Percentiles rank a stretch among this genome's conserved stretches.
Conservation (phyloP, 345 rosid species). For the Draba incana region DNA sequence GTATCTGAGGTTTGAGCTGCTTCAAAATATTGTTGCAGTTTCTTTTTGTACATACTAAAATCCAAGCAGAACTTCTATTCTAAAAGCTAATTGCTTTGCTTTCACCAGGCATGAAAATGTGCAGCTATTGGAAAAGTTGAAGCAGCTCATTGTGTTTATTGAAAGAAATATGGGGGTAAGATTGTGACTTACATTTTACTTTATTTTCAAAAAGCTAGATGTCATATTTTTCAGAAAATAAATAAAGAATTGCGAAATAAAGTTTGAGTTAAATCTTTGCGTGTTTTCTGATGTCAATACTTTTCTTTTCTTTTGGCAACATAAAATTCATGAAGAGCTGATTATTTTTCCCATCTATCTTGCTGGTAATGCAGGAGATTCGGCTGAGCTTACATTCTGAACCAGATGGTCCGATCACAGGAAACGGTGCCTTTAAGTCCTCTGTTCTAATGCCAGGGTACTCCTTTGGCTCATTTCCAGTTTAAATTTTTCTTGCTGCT, state of each 20-base stretch:
- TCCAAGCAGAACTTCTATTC: slow-evolving; percentile 17
- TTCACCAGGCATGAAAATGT: slow-evolving; percentile 94
- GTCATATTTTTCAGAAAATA: neutral
- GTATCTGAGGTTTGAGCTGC: slow-evolving; percentile 64
- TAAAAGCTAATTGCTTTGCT: slow-evolving; percentile 38
- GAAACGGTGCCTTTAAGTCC: slow-evolving; percentile 84
- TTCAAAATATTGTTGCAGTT: slow-evolving; percentile 20
- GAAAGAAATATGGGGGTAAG: slow-evolving; percentile 89
- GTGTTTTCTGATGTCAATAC: slow-evolving; percentile 15
- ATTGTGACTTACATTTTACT: slow-evolving; percentile 18
- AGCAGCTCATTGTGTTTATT: slow-evolving; percentile 80
- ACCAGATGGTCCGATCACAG: slow-evolving; percentile 95
- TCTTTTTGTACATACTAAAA: slow-evolving; percentile 20
- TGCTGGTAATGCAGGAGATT: slow-evolving; percentile 55
- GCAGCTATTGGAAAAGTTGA: slow-evolving; percentile 85
- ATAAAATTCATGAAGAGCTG: no score
- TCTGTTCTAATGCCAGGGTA: slow-evolving; percentile 90
- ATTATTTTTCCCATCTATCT: no score
- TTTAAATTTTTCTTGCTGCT: slow-evolving; percentile 5
- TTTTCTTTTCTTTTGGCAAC: neutral
- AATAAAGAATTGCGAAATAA: neutral
- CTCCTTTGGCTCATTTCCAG: slow-evolving; percentile 20
- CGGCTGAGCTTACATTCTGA: slow-evolving; percentile 78
- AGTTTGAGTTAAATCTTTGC: slow-evolving; percentile 3
- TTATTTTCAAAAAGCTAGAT: slow-evolving; percentile 9